phyloP scores from a whole-genome alignment of 345 rosid species.

The Eucalyptus pauciflora region DNA sequence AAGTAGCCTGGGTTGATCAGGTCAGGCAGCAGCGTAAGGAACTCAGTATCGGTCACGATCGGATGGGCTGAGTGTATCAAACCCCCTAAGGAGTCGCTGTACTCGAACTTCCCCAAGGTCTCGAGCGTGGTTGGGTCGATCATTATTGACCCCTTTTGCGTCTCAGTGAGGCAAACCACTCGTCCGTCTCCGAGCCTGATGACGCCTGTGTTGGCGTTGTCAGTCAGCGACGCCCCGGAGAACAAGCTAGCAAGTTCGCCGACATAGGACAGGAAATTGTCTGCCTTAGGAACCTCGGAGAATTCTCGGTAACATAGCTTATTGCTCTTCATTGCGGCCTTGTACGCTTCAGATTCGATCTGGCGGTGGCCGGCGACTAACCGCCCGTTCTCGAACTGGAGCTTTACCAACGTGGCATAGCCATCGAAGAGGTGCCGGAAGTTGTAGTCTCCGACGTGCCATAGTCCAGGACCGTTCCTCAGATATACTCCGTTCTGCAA shows the following conservation, averaged over 20 bases:
- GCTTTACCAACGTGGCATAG: slow-evolving; percentile 68
- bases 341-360: slow-evolving; percentile 77
- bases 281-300: slow-evolving; percentile 68
- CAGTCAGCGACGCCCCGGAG: slow-evolving; percentile 85
- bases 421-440: slow-evolving; percentile 98
- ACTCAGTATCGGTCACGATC: slow-evolving; percentile 63
- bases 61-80: slow-evolving; percentile 92
- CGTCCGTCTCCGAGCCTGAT: slow-evolving; percentile 81
- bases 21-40: slow-evolving; percentile 78
- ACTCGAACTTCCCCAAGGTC: slow-evolving; percentile 62
- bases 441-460: slow-evolving; percentile 71
- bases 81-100: slow-evolving; percentile 60
- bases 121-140: slow-evolving; percentile 60
- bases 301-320: slow-evolving; percentile 81
- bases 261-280: slow-evolving; percentile 51
- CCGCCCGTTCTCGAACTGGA: slow-evolving; percentile 55
- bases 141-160: slow-evolving; percentile 78
- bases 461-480: slow-evolving; percentile 88
- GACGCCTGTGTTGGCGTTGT: slow-evolving; percentile 90
- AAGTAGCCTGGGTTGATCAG: slow-evolving; percentile 62
- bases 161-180: slow-evolving; percentile 84
- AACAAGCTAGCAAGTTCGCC: slow-evolving; percentile 62
- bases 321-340: slow-evolving; percentile 64
- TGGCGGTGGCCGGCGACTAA: slow-evolving; percentile 71
- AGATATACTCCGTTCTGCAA: slow-evolving; percentile 90